Conservation (phyloP, 495 filamentous ascomycete species). For the Diplogelasinospora grovesii region DNA sequence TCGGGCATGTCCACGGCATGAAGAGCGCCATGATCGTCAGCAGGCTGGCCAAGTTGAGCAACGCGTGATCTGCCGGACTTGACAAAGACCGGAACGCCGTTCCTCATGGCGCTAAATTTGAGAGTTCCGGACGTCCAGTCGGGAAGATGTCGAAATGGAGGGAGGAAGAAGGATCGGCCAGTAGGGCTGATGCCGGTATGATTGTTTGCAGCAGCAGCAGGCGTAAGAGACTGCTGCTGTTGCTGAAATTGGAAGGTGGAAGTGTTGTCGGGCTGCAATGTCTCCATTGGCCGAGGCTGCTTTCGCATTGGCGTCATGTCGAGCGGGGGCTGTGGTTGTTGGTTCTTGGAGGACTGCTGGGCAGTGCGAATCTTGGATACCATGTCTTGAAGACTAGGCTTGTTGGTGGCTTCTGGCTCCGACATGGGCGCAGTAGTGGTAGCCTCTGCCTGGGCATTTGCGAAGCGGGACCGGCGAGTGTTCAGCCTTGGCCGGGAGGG, state of each 20-base stretch:
- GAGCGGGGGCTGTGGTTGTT: background rate
- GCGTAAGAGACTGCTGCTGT: constrained; percentile 5
- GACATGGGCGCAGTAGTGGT: constrained; percentile 7
- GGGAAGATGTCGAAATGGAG: constrained; percentile 37
- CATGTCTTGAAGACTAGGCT: constrained; percentile 26
- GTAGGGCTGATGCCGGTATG: constrained; percentile 28
- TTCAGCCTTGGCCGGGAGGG: constrained; percentile 9
- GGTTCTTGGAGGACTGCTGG: constrained; percentile 13
- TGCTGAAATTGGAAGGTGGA: no score
- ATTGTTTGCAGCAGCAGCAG: constrained; percentile 7
- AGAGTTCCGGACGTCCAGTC: constrained; percentile 41
- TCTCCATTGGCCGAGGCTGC: constrained; percentile 8
- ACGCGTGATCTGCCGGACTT: constrained; percentile 21
- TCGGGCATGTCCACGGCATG: constrained; percentile 33
- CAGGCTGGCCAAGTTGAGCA: constrained; percentile 15
- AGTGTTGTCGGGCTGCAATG: constrained; percentile 1
- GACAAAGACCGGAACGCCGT: constrained; percentile 42
- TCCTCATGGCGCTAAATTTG: constrained; percentile 35
- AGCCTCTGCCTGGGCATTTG: constrained; percentile 5
- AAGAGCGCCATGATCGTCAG: constrained; percentile 31
- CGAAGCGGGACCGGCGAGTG: constrained; percentile 23
- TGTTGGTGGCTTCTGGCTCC: no score
- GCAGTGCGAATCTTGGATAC: constrained; percentile 25
- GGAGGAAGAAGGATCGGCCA: constrained; percentile 39
- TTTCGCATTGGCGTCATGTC: constrained; percentile 19